Evolutionary conservation across 257 asterid species (phyloP).

Genomic region (Hygrophila difformis): DNA sequence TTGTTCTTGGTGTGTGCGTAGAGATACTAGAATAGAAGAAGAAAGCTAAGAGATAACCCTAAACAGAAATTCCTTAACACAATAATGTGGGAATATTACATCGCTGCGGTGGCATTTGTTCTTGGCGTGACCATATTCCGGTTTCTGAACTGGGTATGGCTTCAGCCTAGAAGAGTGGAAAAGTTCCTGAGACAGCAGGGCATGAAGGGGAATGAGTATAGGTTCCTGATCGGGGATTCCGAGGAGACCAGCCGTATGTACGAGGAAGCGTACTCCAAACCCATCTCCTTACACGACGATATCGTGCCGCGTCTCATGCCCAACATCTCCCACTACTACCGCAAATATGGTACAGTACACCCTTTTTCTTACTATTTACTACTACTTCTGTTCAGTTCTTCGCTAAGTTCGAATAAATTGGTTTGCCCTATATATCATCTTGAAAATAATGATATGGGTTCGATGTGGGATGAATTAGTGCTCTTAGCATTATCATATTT

Average conservation of each 20-base stretch:
- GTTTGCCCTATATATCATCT: no score
- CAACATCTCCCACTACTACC: not conserved
- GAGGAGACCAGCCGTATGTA: not conserved
- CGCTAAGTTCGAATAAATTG: no score
- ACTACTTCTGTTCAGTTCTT: no score
- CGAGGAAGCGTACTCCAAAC: constrained; percentile 10
- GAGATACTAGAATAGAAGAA: no score
- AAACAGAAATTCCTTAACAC: no score
- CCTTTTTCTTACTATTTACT: no score
- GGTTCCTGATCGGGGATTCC: not conserved
- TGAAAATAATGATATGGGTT: no score
- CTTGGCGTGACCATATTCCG: constrained; percentile 4
- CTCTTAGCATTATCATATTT: no score
- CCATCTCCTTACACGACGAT: constrained; percentile 4
- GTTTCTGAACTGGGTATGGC: constrained; percentile 14
- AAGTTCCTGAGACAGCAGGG: constrained; percentile 5
- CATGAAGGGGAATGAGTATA: constrained; percentile 8
- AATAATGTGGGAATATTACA: constrained; percentile 1
- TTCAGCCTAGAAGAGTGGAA: constrained; percentile 8
- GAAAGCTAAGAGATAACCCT: no score
- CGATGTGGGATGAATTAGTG: no score
- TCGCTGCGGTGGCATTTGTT: not conserved
- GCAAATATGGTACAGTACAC: constrained; percentile 17
- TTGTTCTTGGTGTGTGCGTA: no score
- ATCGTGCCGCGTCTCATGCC: constrained; percentile 19